A percentile compares a stretch with the other conserved stretches of the same genome.
Evolutionary conservation across 2,329 filamentous ascomycete genomes (phyloP).

Genomic region (Cladosporium velox): DNA sequence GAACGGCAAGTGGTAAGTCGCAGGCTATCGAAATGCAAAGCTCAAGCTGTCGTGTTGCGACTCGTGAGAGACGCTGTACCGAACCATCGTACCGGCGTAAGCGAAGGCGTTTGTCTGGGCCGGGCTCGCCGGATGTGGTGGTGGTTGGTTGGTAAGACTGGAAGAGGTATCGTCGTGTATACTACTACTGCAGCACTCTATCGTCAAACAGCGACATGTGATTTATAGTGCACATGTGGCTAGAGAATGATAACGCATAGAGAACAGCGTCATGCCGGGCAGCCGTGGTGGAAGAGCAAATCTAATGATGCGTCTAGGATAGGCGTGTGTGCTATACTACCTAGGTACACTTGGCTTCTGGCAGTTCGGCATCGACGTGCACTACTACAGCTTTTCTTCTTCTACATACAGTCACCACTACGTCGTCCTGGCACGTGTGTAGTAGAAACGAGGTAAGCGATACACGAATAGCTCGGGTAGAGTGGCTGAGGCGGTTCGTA

Average conservation of each 20-base stretch:
- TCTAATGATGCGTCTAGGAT: neutral
- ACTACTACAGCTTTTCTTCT: neutral
- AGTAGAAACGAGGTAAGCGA: neutral
- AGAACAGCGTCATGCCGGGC: neutral
- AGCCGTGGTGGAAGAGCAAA: neutral
- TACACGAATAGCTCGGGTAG: neutral
- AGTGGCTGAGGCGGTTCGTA: conserved; percentile 3
- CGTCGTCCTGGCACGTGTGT: neutral
- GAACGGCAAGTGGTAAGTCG: neutral
- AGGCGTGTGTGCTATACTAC: neutral
- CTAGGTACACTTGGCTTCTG: neutral
- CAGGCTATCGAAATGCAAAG: conserved; percentile 16
- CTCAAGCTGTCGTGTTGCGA: conserved; percentile 4
- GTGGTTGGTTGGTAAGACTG: neutral
- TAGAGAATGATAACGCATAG: neutral
- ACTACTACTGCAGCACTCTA: neutral
- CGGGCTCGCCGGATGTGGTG: neutral
- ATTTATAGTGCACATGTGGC: neutral
- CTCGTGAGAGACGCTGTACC: neutral
- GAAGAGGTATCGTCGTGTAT: neutral
- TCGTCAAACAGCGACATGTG: neutral
- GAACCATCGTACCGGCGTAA: neutral
- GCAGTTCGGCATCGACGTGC: neutral
- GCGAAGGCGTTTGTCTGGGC: conserved; percentile 6
- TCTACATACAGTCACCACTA: neutral